These are phyloP conservation scores for Euphrasia confusa DNA, from an alignment of 257 asterid genomes.

Conservation along the genomic window DNA sequence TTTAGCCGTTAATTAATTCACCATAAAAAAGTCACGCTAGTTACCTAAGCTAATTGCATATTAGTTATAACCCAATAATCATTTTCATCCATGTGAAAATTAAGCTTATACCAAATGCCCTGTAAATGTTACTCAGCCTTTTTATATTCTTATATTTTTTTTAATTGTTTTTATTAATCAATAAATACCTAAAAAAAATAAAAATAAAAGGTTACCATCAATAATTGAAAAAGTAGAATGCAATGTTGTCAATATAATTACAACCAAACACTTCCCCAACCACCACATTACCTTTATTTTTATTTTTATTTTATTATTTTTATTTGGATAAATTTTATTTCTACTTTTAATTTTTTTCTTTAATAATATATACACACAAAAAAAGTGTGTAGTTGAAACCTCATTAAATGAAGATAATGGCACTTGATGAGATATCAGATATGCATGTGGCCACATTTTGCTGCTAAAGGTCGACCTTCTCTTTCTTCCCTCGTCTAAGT, in stretches of 20 bases:
- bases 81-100: too few relatives aligned
- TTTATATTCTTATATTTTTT: too few relatives aligned
- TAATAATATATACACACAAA: neutral
- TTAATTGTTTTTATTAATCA: too few relatives aligned
- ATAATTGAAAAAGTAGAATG: too few relatives aligned
- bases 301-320: neutral
- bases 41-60: neutral
- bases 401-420: conserved; percentile 60
- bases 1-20: neutral
- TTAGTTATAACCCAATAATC: too few relatives aligned
- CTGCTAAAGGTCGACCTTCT: conserved; percentile 4
- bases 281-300: neutral
- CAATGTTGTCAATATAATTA: conserved; percentile 21
- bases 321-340: neutral
- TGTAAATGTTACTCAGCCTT: too few relatives aligned
- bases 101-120: too few relatives aligned
- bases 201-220: too few relatives aligned
- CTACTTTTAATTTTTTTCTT: neutral
- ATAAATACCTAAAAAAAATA: too few relatives aligned
- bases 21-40: conserved; percentile 2
- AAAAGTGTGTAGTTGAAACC: conserved; percentile 40
- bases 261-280: conserved; percentile 8
- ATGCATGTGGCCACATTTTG: conserved; percentile 39
- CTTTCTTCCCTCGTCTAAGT: neutral
- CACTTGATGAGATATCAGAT: conserved; percentile 28